Evolutionary conservation across 2,329 filamentous ascomycete genomes (phyloP), one percentile per base, ranked within the genome.

Genomic region (Purpureocillium takamizusanense): DNA sequence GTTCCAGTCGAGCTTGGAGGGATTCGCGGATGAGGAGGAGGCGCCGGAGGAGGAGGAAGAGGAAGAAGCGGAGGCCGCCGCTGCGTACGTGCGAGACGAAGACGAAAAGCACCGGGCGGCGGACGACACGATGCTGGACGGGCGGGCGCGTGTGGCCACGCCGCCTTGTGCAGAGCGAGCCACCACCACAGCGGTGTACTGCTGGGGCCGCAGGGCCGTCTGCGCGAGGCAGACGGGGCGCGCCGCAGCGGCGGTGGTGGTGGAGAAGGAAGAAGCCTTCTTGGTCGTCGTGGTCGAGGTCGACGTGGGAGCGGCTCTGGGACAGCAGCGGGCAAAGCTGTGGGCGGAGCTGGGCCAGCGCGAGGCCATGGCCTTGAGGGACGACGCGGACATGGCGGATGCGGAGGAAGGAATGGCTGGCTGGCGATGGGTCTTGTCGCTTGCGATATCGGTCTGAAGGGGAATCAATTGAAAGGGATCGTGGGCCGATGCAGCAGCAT

Each of bases 1-100:
- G 67, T 95, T 83, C 90, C 90, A 97, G 64, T 87, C 77, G 31
- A 89, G 76, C 8, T 34, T 18, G 12, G 41, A 36, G 32, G 32
- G 34, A 35, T 39, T 28, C 11, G 33, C 25, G 12, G 40, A 33
- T 25, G 14, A 31, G 33, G 39, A 17, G 8, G 31, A 33, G 15
- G 28, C n/a, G n/a, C n/a, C n/a, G 30, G 14, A 31, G 33, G 39
- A 17, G 8, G 31, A 33, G 15, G 28, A 30, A 15, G 44, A 38
- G 31, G 39, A 33, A 16, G 42, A 13, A 10, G 31, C n/a, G 13
- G 37, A 23, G 16, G 38, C n/a, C 2, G 33, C 23, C 12, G 39
- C 16, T 13, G 37, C 25, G 28, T 27, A 9, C 12, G 41, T 14
- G 9, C 34, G 9, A 17, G 36, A 32, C 21, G 44, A 30, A 21